Base-by-base conservation (phyloP, 371 early-diverging fungal genomes). In the Conidiobolus incongruus region DNA sequence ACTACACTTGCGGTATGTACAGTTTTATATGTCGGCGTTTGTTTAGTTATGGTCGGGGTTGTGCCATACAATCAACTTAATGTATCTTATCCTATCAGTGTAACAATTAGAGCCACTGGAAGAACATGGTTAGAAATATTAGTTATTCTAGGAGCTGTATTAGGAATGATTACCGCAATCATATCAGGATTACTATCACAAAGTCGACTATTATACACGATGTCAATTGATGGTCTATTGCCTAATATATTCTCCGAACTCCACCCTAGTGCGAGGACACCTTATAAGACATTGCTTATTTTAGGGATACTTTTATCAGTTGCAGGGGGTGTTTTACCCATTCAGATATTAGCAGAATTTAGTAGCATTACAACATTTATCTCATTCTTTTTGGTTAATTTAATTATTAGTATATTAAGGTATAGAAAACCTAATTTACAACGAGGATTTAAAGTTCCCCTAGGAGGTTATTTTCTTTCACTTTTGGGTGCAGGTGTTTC, bases 201-300 rank as follows among this genome's bases (percentile, higher is more conserved):
- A 58, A 74, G 90, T 2, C 84, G 89, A 46, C 84, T 91, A 30
- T 79, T 89, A 46, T 75, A 73, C 44, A 60, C 82, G 26, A 87
- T 91, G 88, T 77, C 88, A 55, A 24, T 26, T 21, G 49, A 49
- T 35, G 49, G 50, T 26, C 43, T 55, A 5, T 38, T 52, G 15
- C 42, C 49, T 47, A 63, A 62, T 13, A 46, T 64, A 12, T 64
- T 69, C 34, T 56, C 62, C 28, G 55, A 55, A 29, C 35, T 71
- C 36, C 60, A 56, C 47, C 56, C 38, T 12, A 46, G 52, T 0
- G 68, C 63, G 57, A 60, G 70, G 55, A 86, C 86, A 0, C 90
- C 90, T 15, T 72, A 72, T 34, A 46, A 78, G 10, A 59, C 81
- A 20, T 83, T 81, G 0, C 35, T 77, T 26, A 56, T 74, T 10